Percentiles rank a stretch among this genome's conserved stretches.
phyloP scores from a whole-genome alignment of 805 yeast genomes.

The Wickerhamiella occidentalis region DNA sequence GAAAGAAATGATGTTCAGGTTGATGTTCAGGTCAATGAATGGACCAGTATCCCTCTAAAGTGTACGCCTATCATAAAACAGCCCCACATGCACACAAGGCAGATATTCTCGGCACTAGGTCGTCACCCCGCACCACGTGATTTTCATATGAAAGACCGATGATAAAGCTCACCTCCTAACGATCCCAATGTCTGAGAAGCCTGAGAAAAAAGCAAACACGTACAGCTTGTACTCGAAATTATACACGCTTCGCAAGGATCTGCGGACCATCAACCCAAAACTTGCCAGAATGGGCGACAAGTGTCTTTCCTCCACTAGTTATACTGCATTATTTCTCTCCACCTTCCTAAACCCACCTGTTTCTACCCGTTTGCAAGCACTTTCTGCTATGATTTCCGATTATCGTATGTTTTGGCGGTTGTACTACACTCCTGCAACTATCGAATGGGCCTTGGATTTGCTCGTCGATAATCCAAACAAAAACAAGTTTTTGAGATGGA shows the following conservation, averaged over 20 bases:
- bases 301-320: constrained; percentile 23
- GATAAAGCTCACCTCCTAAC: background rate
- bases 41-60: no score
- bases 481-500: constrained; percentile 24
- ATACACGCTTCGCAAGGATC: constrained; percentile 9
- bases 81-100: no score
- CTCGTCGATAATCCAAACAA: constrained; percentile 24
- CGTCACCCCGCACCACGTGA: constrained; percentile 7
- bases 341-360: constrained; percentile 14
- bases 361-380: constrained; percentile 9
- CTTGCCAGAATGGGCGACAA: constrained; percentile 17
- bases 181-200: background rate
- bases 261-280: constrained; percentile 14
- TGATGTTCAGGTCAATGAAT: no score
- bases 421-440: constrained; percentile 28
- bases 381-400: constrained; percentile 18
- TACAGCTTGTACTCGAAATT: constrained; percentile 15
- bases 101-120: no score
- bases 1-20: no score
- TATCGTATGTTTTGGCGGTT: constrained; percentile 30
- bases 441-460: constrained; percentile 29
- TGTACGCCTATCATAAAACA: no score
- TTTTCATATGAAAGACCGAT: background rate
- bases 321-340: constrained; percentile 21
- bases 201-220: background rate